Percentiles rank a stretch among this genome's conserved stretches.
Conservation (phyloP, 169 alveolate species). For the Cryptosporidium ubiquitum region DNA sequence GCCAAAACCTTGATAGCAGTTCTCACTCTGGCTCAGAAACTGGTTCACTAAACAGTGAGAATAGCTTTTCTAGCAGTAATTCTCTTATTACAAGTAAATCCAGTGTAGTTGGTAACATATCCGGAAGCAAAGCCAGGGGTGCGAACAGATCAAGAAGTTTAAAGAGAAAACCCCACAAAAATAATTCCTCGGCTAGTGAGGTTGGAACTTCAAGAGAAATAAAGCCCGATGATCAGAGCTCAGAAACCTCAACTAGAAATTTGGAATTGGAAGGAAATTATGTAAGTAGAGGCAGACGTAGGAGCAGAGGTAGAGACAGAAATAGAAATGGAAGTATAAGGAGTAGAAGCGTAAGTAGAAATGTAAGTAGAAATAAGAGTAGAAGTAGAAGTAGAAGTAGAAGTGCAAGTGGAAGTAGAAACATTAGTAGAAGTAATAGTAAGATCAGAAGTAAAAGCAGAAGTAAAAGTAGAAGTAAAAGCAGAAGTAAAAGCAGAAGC, state of each 20-base stretch:
- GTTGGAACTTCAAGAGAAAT: too few relatives aligned
- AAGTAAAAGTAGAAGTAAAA: neutral
- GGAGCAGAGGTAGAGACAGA: neutral
- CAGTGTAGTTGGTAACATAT: too few relatives aligned
- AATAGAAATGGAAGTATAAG: neutral
- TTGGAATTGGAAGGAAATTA: neutral
- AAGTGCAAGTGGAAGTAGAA: neutral
- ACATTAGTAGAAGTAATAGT: neutral
- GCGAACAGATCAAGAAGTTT: too few relatives aligned
- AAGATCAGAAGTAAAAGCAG: neutral
- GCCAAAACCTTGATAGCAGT: neutral
- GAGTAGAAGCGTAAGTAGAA: neutral
- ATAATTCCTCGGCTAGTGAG: neutral
- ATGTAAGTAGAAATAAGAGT: too few relatives aligned
- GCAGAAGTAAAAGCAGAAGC: neutral
- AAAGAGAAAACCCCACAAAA: too few relatives aligned
- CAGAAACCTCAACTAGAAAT: neutral
- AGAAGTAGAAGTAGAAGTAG: neutral
- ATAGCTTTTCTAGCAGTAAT: neutral
- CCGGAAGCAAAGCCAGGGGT: too few relatives aligned
- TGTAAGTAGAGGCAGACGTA: neutral
- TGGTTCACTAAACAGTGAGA: too few relatives aligned
- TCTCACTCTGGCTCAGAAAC: neutral
- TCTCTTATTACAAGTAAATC: too few relatives aligned
- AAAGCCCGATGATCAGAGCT: neutral